phyloP scores from a whole-genome alignment of 495 filamentous ascomycete genomes.

The Cryomyces minteri region DNA sequence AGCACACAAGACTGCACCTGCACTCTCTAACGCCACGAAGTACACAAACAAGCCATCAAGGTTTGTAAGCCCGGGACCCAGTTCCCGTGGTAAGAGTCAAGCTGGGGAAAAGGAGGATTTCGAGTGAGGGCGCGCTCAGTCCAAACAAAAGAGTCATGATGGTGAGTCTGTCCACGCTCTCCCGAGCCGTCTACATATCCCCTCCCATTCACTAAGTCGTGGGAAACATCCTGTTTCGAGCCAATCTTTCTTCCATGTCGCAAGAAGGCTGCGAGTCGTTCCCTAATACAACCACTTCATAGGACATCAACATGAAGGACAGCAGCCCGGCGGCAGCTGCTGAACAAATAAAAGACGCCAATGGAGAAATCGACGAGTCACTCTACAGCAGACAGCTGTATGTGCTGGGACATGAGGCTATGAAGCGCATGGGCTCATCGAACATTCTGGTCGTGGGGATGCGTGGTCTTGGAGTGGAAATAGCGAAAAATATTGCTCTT shows the following conservation, averaged over 20 bases:
- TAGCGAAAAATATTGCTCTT: conserved; percentile 97
- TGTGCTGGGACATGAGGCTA: conserved; percentile 95
- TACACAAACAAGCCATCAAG: too few relatives aligned
- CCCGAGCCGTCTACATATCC: not conserved
- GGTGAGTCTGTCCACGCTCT: conserved; percentile 31
- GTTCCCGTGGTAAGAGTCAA: conserved; percentile 21
- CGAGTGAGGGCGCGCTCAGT: conserved; percentile 51
- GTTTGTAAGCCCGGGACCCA: too few relatives aligned
- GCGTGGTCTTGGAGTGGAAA: conserved; percentile 90
- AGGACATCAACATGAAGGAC: conserved; percentile 67
- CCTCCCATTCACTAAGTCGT: not conserved
- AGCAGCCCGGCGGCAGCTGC: conserved; percentile 40
- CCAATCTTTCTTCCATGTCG: not conserved
- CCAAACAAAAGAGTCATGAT: conserved; percentile 72
- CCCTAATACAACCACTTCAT: conserved; percentile 14
- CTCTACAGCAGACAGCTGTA: conserved; percentile 97
- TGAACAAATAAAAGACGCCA: conserved; percentile 37
- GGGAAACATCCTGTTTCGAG: not conserved
- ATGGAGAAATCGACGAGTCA: conserved; percentile 78
- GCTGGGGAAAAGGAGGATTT: conserved; percentile 77
- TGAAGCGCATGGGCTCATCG: conserved; percentile 97
- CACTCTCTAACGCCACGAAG: too few relatives aligned
- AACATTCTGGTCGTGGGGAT: conserved; percentile 86
- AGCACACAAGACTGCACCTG: too few relatives aligned
- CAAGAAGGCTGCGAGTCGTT: not conserved